Evolutionary conservation across 2,329 filamentous ascomycete species (phyloP).

Genomic region (Knoxdaviesia proteae): DNA sequence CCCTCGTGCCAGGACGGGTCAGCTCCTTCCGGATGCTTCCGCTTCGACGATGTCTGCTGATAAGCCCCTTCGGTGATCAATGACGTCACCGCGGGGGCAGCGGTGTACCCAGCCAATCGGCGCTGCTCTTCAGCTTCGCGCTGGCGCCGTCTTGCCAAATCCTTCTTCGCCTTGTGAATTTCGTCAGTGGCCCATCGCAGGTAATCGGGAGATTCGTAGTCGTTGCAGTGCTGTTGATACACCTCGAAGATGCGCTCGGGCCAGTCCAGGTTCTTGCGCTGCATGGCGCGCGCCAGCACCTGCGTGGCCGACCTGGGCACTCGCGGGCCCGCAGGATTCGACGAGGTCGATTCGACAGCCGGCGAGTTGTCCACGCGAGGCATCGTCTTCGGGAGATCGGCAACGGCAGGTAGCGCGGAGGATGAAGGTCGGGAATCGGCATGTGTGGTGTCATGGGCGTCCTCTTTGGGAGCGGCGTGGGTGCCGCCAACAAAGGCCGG

Average conservation of each 20-base stretch:
- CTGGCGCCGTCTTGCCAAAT: constrained; percentile 40
- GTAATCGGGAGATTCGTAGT: constrained; percentile 63
- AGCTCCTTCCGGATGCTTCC: too few species aligned
- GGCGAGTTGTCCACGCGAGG: constrained; percentile 14
- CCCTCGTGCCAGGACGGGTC: too few species aligned
- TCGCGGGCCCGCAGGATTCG: constrained; percentile 8
- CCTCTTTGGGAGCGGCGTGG: too few species aligned
- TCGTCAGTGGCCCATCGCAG: constrained; percentile 55
- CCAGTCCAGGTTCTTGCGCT: constrained; percentile 45
- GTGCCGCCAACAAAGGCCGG: too few species aligned
- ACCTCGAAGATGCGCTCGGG: constrained; percentile 57
- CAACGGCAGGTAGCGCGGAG: too few species aligned
- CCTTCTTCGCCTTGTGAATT: constrained; percentile 46
- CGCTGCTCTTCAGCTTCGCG: constrained; percentile 21
- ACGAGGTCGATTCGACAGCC: too few species aligned
- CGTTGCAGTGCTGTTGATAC: constrained; percentile 65
- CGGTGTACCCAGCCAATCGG: too few species aligned
- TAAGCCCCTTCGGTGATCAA: too few species aligned
- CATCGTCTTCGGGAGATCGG: constrained; percentile 17
- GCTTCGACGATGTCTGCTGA: too few species aligned
- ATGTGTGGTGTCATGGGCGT: too few species aligned
- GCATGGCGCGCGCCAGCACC: constrained; percentile 52
- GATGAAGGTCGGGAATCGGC: too few species aligned
- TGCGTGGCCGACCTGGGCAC: constrained; percentile 55
- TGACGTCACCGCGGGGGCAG: too few species aligned